phyloP scores from a whole-genome alignment of 2,329 filamentous ascomycete species.

The Sporothrix pallida region DNA sequence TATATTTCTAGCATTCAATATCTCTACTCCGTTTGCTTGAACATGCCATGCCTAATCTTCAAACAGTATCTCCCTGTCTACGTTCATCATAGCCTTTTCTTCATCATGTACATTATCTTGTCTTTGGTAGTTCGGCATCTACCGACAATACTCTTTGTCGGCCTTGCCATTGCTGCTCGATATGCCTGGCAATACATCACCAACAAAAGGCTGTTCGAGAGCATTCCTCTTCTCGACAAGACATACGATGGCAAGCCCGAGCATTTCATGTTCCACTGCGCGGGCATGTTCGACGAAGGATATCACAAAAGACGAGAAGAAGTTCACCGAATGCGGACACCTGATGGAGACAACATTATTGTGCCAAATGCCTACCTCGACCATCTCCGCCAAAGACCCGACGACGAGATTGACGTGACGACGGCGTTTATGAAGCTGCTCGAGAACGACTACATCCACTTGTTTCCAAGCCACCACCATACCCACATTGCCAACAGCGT shows the following conservation, averaged over 20 bases:
- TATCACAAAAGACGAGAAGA: not conserved
- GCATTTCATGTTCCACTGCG: not conserved
- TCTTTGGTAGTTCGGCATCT: not conserved
- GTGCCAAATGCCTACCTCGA: not conserved
- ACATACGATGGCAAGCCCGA: not conserved
- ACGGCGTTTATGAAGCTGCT: not conserved
- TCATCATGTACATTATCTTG: not conserved
- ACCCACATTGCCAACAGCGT: constrained; percentile 32
- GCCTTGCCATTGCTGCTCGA: not conserved
- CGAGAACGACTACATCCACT: not conserved
- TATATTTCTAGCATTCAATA: too few relatives aligned
- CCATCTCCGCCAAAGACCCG: not conserved
- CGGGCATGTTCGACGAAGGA: not conserved
- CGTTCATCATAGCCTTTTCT: not conserved
- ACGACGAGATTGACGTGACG: constrained; percentile 1
- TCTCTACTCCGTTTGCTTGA: too few relatives aligned
- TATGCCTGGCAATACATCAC: not conserved
- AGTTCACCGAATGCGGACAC: not conserved
- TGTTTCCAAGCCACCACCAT: constrained; percentile 26
- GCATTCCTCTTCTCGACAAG: not conserved
- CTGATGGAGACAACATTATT: not conserved
- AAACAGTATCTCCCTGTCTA: too few relatives aligned
- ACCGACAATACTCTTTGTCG: not conserved
- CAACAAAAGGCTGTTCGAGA: not conserved
- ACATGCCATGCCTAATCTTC: too few relatives aligned